Evolutionary conservation across 2,329 filamentous ascomycete genomes (phyloP).

Genomic region (Dactylellina sp.): DNA sequence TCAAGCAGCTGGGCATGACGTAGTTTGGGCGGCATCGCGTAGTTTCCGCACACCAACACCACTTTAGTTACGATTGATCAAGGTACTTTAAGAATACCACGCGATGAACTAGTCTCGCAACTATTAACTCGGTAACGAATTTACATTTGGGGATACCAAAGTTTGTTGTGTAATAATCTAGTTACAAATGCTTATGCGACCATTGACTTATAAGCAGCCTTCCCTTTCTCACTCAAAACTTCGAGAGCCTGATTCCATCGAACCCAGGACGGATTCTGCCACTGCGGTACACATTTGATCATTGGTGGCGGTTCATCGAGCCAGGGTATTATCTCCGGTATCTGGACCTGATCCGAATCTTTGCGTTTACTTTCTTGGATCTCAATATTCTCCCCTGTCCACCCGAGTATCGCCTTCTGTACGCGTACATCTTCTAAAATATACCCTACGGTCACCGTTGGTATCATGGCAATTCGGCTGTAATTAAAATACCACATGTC

Average conservation of each 20-base stretch:
- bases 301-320: not conserved
- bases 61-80: too few species aligned
- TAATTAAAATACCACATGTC: slow-evolving; percentile 8
- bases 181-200: too few species aligned
- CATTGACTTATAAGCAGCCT: not conserved
- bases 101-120: too few species aligned
- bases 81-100: too few species aligned
- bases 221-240: not conserved
- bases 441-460: not conserved
- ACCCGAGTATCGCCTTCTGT: not conserved
- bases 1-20: not conserved
- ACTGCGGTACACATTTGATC: slow-evolving; percentile 1
- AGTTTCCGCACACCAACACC: not conserved
- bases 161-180: too few species aligned
- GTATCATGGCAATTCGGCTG: not conserved
- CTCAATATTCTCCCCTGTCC: not conserved
- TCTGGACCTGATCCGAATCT: too few species aligned
- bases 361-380: not conserved
- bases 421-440: not conserved
- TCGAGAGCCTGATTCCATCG: not conserved
- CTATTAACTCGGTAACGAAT: too few species aligned
- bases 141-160: too few species aligned
- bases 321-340: not conserved
- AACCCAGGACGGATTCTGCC: not conserved
- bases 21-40: not conserved